Percentiles rank a stretch among this genome's conserved stretches.
These are phyloP conservation scores for sweet orange (Citrus sinensis) DNA, from an alignment of 345 rosid species.

Conservation along the genomic window DVS_A1.0 CM039163.1:8850001-8850500, in stretches of 20 bases:
- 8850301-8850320: not conserved
- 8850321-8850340: not conserved
- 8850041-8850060: not conserved
- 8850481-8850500: not conserved
- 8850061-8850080: not conserved
- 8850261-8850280: not conserved
- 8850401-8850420: not conserved
- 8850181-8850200: not conserved
- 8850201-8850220: not conserved
- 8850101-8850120: not conserved
- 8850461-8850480: not conserved
- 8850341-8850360: not conserved
- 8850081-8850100: not conserved
- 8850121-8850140: not conserved
- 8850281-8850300: no score
- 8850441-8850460: not conserved
- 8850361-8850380: not conserved
- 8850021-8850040: not conserved
- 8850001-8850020: conserved; percentile 19
- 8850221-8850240: not conserved
- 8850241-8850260: not conserved
- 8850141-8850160: not conserved
- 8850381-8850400: not conserved
- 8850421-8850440: not conserved
- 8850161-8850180: not conserved